Conservation (phyloP, 768 basidiomycete genomes). For the Leccinum sublutescens region DNA sequence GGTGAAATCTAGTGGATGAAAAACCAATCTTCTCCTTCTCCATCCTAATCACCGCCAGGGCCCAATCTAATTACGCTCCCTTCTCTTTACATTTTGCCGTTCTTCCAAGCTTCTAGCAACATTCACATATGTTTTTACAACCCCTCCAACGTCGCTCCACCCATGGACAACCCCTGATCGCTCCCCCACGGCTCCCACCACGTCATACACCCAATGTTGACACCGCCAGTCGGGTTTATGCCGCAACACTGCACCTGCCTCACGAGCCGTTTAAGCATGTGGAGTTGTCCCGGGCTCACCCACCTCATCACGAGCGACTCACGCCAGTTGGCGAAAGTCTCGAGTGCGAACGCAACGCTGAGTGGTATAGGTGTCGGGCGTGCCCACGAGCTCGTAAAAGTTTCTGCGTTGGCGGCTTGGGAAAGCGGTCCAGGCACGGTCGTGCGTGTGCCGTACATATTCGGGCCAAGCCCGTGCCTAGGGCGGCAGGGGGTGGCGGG, state of each 20-base stretch:
- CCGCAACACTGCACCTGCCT: constrained; percentile 20
- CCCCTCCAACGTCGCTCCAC: constrained; percentile 11
- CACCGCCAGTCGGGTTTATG: constrained; percentile 21
- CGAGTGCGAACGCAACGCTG: constrained; percentile 7
- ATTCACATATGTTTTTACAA: constrained; percentile 26
- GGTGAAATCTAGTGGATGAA: background rate
- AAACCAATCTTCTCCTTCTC: background rate
- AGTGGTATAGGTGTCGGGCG: constrained; percentile 25
- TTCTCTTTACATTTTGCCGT: constrained; percentile 21
- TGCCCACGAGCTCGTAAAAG: constrained; percentile 29
- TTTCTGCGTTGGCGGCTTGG: constrained; percentile 14
- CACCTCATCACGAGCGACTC: constrained; percentile 26
- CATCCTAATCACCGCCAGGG: constrained; percentile 4
- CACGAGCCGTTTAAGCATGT: constrained; percentile 16
- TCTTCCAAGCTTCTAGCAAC: constrained; percentile 32
- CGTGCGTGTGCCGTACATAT: background rate
- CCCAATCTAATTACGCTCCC: background rate
- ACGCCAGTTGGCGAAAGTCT: constrained; percentile 21
- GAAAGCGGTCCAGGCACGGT: background rate
- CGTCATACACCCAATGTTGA: constrained; percentile 31
- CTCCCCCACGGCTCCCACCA: constrained; percentile 7
- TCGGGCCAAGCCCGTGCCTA: background rate
- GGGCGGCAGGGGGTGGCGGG: background rate
- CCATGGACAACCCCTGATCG: constrained; percentile 13
- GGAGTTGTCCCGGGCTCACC: constrained; percentile 12